phyloP scores from a whole-genome alignment of 768 basidiomycete genomes.

The Sporobolomyces roseus region DNA sequence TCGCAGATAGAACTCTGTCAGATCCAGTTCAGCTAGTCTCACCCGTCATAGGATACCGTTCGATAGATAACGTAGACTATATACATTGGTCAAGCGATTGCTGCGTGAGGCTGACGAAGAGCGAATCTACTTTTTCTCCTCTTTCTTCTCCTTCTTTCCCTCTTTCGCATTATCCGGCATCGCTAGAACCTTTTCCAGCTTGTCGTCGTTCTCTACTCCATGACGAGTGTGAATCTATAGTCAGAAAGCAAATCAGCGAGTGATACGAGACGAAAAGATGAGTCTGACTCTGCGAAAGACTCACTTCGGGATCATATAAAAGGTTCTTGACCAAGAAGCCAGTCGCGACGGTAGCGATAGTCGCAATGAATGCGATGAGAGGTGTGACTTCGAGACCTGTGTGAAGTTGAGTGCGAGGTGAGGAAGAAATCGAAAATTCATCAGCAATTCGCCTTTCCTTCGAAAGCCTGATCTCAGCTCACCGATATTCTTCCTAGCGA shows the following conservation, averaged over 20 bases:
- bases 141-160: not conserved
- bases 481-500: too few relatives aligned
- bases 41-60: too few relatives aligned
- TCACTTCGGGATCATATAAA: constrained; percentile 1
- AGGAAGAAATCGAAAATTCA: too few relatives aligned
- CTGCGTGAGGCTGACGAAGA: not conserved
- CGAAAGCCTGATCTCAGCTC: too few relatives aligned
- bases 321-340: not conserved
- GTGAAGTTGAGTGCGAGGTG: not conserved
- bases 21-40: too few relatives aligned
- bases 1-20: too few relatives aligned
- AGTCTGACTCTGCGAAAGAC: not conserved
- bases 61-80: too few relatives aligned
- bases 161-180: not conserved
- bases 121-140: not conserved
- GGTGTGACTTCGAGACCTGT: constrained; percentile 11
- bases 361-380: constrained; percentile 5
- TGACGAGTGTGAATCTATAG: constrained; percentile 11
- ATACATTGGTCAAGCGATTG: too few relatives aligned
- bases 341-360: constrained; percentile 4
- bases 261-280: too few relatives aligned
- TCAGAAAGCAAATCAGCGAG: not conserved
- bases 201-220: constrained; percentile 11
- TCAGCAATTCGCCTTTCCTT: too few relatives aligned
- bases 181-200: constrained; percentile 5